Evolutionary conservation across 306 rosid genomes (phyloP).

Genomic region (Leucaena leucocephala): DNA sequence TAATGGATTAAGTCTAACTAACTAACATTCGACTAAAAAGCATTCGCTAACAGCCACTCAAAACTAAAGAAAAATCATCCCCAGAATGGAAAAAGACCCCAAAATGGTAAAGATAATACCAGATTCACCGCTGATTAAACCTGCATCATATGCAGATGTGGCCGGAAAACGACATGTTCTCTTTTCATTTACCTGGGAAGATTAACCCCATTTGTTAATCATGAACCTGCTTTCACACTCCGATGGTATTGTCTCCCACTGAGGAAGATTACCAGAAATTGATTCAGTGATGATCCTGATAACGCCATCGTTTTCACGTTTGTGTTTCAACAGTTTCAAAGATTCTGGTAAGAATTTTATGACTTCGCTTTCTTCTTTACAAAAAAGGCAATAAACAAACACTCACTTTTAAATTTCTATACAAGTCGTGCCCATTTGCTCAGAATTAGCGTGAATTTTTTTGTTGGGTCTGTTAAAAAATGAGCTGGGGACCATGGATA

Average conservation of each 20-base stretch:
- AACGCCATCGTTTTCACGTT: constrained; percentile 41
- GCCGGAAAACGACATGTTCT: constrained; percentile 37
- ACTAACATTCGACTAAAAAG: constrained; percentile 27
- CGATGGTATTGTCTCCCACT: constrained; percentile 31
- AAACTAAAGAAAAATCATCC: neutral
- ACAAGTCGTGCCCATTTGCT: neutral
- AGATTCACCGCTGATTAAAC: constrained; percentile 8
- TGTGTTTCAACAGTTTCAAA: neutral
- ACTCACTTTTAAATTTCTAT: constrained; percentile 12
- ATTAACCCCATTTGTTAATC: neutral
- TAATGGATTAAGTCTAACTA: constrained; percentile 26
- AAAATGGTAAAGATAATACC: neutral
- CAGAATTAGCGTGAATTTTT: neutral
- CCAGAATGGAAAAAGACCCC: neutral
- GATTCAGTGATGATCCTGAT: constrained; percentile 34
- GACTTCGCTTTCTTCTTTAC: constrained; percentile 15
- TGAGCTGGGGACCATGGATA: constrained; percentile 12
- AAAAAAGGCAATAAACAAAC: neutral
- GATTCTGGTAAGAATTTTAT: neutral
- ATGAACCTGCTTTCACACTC: constrained; percentile 18
- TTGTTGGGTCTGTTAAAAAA: neutral
- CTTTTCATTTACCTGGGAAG: neutral
- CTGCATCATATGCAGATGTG: constrained; percentile 21
- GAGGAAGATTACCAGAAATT: constrained; percentile 34
- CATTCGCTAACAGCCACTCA: constrained; percentile 11